Base-by-base conservation (phyloP, 208 protist genomes). In the Trypanosoma boissoni region DNA sequence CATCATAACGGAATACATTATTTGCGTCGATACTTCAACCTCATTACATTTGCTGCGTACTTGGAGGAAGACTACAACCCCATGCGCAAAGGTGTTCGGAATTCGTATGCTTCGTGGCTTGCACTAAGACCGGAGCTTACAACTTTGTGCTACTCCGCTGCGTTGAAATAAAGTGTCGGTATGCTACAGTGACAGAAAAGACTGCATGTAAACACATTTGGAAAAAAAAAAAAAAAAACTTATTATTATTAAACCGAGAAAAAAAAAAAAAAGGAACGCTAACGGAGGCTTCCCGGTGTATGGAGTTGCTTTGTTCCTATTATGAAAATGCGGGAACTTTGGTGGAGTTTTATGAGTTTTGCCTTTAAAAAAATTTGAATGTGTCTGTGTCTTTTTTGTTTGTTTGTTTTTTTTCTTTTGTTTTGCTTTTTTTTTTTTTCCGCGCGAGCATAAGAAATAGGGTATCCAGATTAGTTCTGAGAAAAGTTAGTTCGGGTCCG, bases 1-100 rank as follows among this genome's bases (percentile, higher is more conserved):
- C 88, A 94, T 61, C 82, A 94, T 61, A 65, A 78, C 28, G 88
- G 88, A 59, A 75, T 94, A 37, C 88, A 94, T 50, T 94, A 94
- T 56, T 59, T 94, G 21, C 74, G 80, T 29, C 83, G 88, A 10
- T 94, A 94, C 68, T 94, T 92, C 61, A 94, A 92, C 57, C 68
- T 94, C 20, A 92, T 94, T 51, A 74, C 77, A 14, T 94, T 94
- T 64, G 79, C 76, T n/a, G 80, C 81, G 5, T 92, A 94, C 56
- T 45, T 94, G n/a, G 68, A 88, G 21, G 88, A 94, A 69, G 77
- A 83, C 55, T 94, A 90, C 65, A 74, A 86, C 46, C 59, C 70
- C 12, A 75, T 78, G 64, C 58, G 51, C 16, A 86, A 85, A 59
- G 34, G 63, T 2, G 82, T 94, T 83, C 65, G 66, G 2, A 66